Evolutionary conservation across 2,329 filamentous ascomycete species (phyloP), one percentile per base, ranked within the genome.

Genomic region (Proliferodiscus dingleyae): DNA sequence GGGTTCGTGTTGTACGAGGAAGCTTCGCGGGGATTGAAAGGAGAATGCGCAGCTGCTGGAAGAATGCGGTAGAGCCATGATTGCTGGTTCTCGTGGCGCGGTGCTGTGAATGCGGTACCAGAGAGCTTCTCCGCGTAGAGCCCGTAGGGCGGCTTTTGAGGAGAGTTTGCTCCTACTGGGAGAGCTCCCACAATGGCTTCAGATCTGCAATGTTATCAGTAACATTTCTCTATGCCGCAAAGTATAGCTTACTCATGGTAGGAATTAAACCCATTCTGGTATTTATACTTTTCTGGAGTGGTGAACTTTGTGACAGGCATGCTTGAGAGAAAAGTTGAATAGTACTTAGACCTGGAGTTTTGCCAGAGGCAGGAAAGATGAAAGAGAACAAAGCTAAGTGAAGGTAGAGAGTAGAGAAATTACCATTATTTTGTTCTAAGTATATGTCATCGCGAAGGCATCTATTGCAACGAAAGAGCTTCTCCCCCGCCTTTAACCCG

Each of bases 111-210:
- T 15, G 76, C 72, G 19, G 74, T 78, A 7, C 75, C 76, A 1
- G 75, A 78, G 26, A 80, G 67, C 64, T 79, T 78, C 64, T 87
- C 83, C 16, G 81, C 75, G 64, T 87, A 87, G 3, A 87, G 74
- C 5, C 83, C 83, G 55, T 77, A 78, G 0, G 81, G 74, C 18
- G 76, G 78, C 59, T 85, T 84, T 61, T 87, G 83, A 2, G 83
- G 83, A 5, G 81, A 83, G 67, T 87, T 87, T 30, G 77, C 70
- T 23, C 73, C 82, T 56, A 83, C 62, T 5, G 83, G 82, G 9
- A 86, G 70, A 21, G 83, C 80, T 32, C 80, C 81, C 40, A 74
- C 69, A 54, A 86, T 68, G 37, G 82, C 81, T 71, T 86, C 82
- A 22, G 78, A 74, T 62, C 80, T 83, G 51, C 9, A 7, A 30